Conservation (phyloP, 1,284 basidiomycete genomes). For the Erythrobasidium hasegawianum region DNA sequence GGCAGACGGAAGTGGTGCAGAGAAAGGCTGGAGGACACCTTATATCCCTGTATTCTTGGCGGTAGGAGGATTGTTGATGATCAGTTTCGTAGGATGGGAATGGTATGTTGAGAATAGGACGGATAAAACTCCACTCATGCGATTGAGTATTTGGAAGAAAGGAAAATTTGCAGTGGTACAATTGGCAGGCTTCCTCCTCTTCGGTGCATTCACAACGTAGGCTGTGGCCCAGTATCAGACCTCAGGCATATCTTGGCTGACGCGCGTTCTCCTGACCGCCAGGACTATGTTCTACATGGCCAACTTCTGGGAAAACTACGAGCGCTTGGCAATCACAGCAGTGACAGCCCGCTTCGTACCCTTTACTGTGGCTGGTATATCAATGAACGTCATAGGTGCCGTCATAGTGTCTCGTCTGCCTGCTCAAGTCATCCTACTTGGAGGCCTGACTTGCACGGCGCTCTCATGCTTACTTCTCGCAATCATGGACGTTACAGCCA, state of each 20-base stretch:
- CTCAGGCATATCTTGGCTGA: no score
- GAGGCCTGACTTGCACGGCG: conserved; percentile 54
- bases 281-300: conserved; percentile 24
- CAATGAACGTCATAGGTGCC: conserved; percentile 45
- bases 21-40: conserved; percentile 39
- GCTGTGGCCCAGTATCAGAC: no score
- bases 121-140: conserved; percentile 63
- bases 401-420: conserved; percentile 19
- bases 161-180: conserved; percentile 65
- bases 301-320: conserved; percentile 34
- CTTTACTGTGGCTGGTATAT: conserved; percentile 54
- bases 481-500: conserved; percentile 55
- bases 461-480: conserved; percentile 67
- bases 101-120: conserved; percentile 51
- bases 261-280: no score
- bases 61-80: conserved; percentile 60
- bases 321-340: conserved; percentile 56
- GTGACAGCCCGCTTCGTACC: conserved; percentile 75
- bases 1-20: conserved; percentile 66
- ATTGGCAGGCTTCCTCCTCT: conserved; percentile 64
- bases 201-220: conserved; percentile 58
- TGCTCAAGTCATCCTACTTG: conserved; percentile 44
- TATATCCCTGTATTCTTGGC: conserved; percentile 59
- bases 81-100: conserved; percentile 66
- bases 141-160: conserved; percentile 63